Evolutionary conservation across 352 stramenopile genomes (phyloP).

Genomic region (Phytophthora sansomeana): DNA sequence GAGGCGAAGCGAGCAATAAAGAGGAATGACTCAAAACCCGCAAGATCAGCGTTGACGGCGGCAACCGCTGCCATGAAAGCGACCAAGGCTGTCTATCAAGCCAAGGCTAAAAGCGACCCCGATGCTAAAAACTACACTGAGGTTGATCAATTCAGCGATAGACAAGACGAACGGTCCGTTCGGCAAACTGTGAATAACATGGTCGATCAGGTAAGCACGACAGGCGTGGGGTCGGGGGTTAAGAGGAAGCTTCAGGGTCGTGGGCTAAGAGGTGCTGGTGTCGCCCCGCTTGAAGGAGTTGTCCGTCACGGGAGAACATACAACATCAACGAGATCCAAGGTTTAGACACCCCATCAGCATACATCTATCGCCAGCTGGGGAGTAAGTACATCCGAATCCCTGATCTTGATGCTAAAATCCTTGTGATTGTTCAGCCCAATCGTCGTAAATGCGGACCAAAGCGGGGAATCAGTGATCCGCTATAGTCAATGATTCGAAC

Average conservation of each 20-base stretch:
- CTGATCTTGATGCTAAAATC: constrained; percentile 8
- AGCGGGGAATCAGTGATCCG: constrained; percentile 4
- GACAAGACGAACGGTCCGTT: constrained; percentile 9
- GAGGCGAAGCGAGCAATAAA: constrained; percentile 1
- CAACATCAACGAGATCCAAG: constrained; percentile 27
- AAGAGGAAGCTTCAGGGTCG: constrained; percentile 5
- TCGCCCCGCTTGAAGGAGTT: constrained; percentile 15
- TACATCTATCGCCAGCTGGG: constrained; percentile 16
- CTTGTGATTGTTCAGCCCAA: constrained; percentile 21
- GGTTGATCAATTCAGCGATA: not conserved
- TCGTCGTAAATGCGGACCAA: constrained; percentile 15
- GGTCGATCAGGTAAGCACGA: constrained; percentile 8
- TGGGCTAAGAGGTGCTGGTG: constrained; percentile 17
- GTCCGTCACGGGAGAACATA: constrained; percentile 15
- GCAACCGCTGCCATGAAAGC: constrained; percentile 9
- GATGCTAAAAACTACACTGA: constrained; percentile 2
- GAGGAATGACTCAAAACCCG: constrained; percentile 1
- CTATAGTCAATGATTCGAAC: constrained; percentile 10
- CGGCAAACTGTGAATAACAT: constrained; percentile 24
- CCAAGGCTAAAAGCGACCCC: constrained; percentile 7
- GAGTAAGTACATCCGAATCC: constrained; percentile 5
- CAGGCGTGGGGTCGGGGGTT: not conserved
- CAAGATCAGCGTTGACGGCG: constrained; percentile 8
- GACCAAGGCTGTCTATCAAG: constrained; percentile 19
- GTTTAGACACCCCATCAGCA: constrained; percentile 10